Evolutionary conservation across 768 basidiomycete genomes (phyloP).

Genomic region (Lactarius sanguifluus): DNA sequence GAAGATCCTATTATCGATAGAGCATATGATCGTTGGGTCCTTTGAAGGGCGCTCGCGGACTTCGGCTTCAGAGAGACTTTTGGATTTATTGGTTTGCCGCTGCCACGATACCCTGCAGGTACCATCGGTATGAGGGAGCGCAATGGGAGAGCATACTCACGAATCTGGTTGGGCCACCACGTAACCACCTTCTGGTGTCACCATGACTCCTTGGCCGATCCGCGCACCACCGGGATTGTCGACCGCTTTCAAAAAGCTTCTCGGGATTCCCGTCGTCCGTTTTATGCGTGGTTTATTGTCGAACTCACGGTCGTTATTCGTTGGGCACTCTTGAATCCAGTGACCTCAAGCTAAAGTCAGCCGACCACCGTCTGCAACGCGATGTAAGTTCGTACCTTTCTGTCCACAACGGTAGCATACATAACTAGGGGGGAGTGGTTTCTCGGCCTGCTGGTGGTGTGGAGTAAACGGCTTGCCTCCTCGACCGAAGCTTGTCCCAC

Average conservation of each 20-base stretch:
- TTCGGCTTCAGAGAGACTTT: constrained; percentile 83
- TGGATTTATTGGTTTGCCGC: constrained; percentile 78
- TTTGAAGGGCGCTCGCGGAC: constrained; percentile 82
- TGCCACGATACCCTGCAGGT: constrained; percentile 84
- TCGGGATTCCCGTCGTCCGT: constrained; percentile 96
- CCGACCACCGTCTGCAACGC: not conserved
- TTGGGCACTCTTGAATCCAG: constrained; percentile 99
- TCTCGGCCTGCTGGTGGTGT: constrained; percentile 57
- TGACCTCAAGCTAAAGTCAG: constrained; percentile 60
- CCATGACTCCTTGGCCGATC: constrained; percentile 88
- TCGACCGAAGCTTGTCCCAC: constrained; percentile 62
- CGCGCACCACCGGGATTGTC: constrained; percentile 78
- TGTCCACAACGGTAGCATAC: constrained; percentile 98
- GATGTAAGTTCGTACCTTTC: constrained; percentile 62
- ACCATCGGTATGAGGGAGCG: not conserved
- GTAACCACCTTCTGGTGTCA: constrained; percentile 97
- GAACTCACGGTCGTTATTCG: constrained; percentile 93
- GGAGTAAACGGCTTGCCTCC: constrained; percentile 56
- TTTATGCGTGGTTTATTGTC: constrained; percentile 95
- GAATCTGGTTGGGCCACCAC: constrained; percentile 96
- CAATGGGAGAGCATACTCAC: constrained; percentile 50
- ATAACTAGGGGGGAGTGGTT: constrained; percentile 90
- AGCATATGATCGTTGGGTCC: constrained; percentile 78
- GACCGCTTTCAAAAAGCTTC: constrained; percentile 95
- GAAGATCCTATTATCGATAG: constrained; percentile 91